Base-by-base conservation (phyloP, 1,139 yeast species). In the Candida labiduridarum region DNA sequence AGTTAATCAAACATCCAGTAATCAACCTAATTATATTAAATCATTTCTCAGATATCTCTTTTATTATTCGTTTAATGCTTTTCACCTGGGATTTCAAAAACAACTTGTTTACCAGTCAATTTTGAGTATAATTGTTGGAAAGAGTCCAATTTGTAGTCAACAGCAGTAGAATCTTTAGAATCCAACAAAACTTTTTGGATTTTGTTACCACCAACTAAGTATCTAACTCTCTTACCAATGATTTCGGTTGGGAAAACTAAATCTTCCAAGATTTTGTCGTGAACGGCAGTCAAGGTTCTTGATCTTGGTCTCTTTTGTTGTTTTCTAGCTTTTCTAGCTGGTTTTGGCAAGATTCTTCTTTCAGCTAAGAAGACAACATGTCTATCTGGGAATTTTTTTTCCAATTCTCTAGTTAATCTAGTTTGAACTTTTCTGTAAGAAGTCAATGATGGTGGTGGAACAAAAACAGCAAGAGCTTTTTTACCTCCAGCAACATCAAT, bases 371-470 rank as follows among this genome's bases (percentile, higher is more conserved):
- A 91, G 68, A 94, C 95, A 79, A 94, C 97, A 79, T 94, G 98
- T 80, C 97, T 90, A 86, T 94, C 99, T 75, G 97, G 96, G 92
- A 94, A 94, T 84, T 94, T 94, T 96, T 94, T 94, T 84, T 94
- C 99, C 77, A 94, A 89, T 84, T 94, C 99, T 83, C 99, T 94
- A 82, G 97, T 91, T 77, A 94, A 87, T 83, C 90, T 87, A 73
- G 84, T 85, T 85, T 94, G 99, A 68, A 91, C 96, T 83, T 87
- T 91, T 91, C 94, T 97, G 95, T 89, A 92, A 66, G 88, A 87
- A 66, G 83, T 69, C 76, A 94, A 87, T 69, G 91, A 83, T 80
- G 99, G 97, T 67, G 89, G 96, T 77, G 99, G 99, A 67, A 94
- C 97, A 74, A 94, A 94, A 80, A 94, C 83, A 78, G 94, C 97